Evolutionary conservation across 805 yeast species (phyloP), one percentile per base, ranked within the genome.

Genomic region (Saitoella complicata): DNA sequence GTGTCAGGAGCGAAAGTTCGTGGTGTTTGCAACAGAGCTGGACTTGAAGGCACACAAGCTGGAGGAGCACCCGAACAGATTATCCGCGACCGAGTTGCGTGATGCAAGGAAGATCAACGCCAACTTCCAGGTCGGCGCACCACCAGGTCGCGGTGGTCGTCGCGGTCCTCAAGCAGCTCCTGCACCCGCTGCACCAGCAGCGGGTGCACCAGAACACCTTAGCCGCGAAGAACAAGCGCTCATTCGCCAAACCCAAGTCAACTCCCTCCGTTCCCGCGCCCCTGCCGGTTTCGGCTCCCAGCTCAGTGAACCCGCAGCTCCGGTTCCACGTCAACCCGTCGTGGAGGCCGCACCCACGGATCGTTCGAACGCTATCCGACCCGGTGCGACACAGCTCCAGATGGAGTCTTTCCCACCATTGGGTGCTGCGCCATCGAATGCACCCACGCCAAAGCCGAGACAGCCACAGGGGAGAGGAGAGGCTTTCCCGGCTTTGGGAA

Each of bases 21-120:
- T 91, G 21, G 98, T 88, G 1, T 91, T 91, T 58, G 72, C 78
- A 21, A 88, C 85, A 49, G 91, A 82, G 44, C 61, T 86, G 45
- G 96, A 86, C 53, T 67, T 91, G 44, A 79, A 81, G 45, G 87
- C 93, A 1, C 98, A 91, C 61, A 78, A 85, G 76, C 62, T 85
- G 40, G 73, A 76, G 51, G 88, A 80, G 53, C 99, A 91, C 60
- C 76, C 81, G 2, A 72, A 72, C 5, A 51, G 78, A 2, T 63
- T 69, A 38, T 76, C 53, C 3, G 37, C 42, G 7, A 38, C 53
- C n/a, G 39, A 45, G n/a, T 34, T 48, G n/a, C 37, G 43, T 5
- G 38, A 41, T 5, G 53, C 51, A 11, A 33, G 54, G 9, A 40
- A 43, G 8, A 38, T 51, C 7, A 47, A 45, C 12, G 39, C 50